Evolutionary conservation across 495 filamentous ascomycete species (phyloP), one percentile per base, ranked within the genome.

Genomic region (Podospora bellae-mahoneyi): DNA sequence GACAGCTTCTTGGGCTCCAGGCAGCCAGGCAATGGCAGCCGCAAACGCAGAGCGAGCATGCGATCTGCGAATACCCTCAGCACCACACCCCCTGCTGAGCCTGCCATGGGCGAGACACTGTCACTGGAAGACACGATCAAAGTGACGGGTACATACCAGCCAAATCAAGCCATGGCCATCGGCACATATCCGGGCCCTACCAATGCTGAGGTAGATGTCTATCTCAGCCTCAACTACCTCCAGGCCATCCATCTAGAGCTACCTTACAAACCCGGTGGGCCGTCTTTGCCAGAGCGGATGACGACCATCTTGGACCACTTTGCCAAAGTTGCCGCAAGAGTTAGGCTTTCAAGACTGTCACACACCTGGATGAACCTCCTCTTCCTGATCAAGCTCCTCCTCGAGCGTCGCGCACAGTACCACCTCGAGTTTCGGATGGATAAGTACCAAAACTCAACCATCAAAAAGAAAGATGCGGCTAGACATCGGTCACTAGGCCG

Each of bases 341-440:
- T 85, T 28, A 84, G 84, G 28, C 80, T 87, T 66, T 84, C 86
- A 71, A 86, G 87, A 16, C 78, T 92, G 15, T 88, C 91, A 7
- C 91, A 92, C 72, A 92, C 89, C 4, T 93, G 91, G 91, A 87
- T 87, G 48, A 84, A 92, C 39, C 75, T 92, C 19, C 87, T 85
- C 23, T 88, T 85, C 66, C 85, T 86, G 26, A 82, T 90, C 57
- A 74, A 85, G 19, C 78, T 91, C 65, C 83, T 92, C 57, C 81
- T 92, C 1, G 77, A 81, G 20, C 77, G 82, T 28, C 84, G 87
- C 66, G 85, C 84, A 2, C 82, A 86, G 61, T 85, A 89, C 64
- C 85, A 90, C 70, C 76, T 82, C 7, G 74, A 83, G 54, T 66
- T 67, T 19, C 78, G 85, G 20, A 73, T 84, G 72, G 66, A 73